Conservation (phyloP, 768 basidiomycete species). For the Termitomyces sp. region DNA sequence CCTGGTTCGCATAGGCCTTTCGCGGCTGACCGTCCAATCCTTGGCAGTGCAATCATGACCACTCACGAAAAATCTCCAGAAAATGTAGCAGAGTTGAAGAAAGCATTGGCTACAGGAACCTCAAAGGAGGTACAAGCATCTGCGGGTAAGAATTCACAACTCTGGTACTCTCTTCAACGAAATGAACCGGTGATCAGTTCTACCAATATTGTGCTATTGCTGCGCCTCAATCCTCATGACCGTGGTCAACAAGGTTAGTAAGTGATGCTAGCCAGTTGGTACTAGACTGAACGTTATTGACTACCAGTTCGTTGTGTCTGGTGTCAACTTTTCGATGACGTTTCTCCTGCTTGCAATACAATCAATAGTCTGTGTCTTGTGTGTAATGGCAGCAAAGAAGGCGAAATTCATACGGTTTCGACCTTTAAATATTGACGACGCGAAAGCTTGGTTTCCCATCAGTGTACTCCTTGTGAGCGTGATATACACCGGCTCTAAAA, state of each 20-base stretch:
- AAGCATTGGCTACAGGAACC: conserved; percentile 29
- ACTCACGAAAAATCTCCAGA: conserved; percentile 11
- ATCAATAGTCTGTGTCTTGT: conserved; percentile 77
- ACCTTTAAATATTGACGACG: conserved; percentile 75
- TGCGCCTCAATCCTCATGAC: conserved; percentile 95
- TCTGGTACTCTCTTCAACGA: neutral
- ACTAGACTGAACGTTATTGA: neutral
- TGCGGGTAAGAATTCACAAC: conserved; percentile 15
- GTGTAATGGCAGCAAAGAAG: conserved; percentile 71
- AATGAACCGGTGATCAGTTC: conserved; percentile 35
- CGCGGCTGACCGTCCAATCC: neutral
- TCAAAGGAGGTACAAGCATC: conserved; percentile 21
- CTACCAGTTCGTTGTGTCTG: conserved; percentile 88
- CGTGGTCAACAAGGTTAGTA: conserved; percentile 84
- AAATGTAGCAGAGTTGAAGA: conserved; percentile 27
- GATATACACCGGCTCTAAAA: conserved; percentile 98
- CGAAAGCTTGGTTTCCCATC: conserved; percentile 92
- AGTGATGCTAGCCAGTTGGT: neutral
- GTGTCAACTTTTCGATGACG: conserved; percentile 92
- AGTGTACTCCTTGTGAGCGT: conserved; percentile 88
- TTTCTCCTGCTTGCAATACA: conserved; percentile 92
- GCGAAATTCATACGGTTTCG: conserved; percentile 80
- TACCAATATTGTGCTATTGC: conserved; percentile 87
- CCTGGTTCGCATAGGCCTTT: neutral
- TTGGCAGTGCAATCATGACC: neutral